Evolutionary conservation across 306 rosid species (phyloP).

Genomic region (Sechiopsis laciniata): DNA sequence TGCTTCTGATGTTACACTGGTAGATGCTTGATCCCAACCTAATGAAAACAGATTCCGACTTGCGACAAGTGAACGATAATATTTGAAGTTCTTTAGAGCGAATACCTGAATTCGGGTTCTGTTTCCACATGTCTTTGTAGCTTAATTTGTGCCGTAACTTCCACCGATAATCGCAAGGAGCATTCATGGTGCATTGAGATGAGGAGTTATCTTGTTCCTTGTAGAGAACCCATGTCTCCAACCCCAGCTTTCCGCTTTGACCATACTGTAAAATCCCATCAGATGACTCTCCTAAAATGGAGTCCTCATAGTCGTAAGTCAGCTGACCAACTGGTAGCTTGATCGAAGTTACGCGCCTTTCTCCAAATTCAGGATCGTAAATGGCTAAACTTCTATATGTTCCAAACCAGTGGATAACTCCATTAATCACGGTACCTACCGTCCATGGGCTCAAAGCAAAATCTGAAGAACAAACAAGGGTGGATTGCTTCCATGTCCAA

Average conservation of each 20-base stretch:
- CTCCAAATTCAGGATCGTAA: conserved; percentile 61
- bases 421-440: conserved; percentile 51
- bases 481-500: conserved; percentile 61
- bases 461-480: conserved; percentile 50
- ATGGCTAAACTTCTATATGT: conserved; percentile 56
- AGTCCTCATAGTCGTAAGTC: conserved; percentile 54
- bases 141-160: conserved; percentile 36
- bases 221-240: conserved; percentile 68
- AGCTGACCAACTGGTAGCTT: conserved; percentile 50
- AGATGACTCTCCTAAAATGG: conserved; percentile 61
- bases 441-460: conserved; percentile 59
- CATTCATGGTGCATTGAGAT: conserved; percentile 22
- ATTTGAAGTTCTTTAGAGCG: conserved; percentile 52
- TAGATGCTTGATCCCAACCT: conserved; percentile 49
- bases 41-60: conserved; percentile 49
- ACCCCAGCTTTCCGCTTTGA: conserved; percentile 58
- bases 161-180: conserved; percentile 39
- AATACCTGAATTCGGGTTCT: conserved; percentile 37
- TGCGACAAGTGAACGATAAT: conserved; percentile 52
- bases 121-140: conserved; percentile 54
- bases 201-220: conserved; percentile 26
- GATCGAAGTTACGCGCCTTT: conserved; percentile 39
- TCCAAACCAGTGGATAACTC: conserved; percentile 68
- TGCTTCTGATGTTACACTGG: conserved; percentile 41
- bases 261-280: conserved; percentile 71